Base-by-base conservation (phyloP, 345 rosid species). In the Nephelium lappaceum region DNA sequence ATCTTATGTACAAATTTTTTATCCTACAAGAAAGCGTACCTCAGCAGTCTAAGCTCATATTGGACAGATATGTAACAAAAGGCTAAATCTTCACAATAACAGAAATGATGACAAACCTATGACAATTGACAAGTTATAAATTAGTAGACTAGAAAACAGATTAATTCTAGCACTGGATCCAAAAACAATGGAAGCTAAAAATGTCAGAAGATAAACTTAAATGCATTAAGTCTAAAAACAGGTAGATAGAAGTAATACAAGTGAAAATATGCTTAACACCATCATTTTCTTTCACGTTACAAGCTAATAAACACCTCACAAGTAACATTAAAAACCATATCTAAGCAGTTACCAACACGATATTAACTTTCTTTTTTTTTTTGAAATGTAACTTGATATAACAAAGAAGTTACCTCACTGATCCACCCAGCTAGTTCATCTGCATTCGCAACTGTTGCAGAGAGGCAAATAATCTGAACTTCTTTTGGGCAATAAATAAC, bases 361-460 rank as follows among this genome's bases (percentile, higher is more conserved):
- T 58, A 67, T 65, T 25, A 19, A 79, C 21, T n/a, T 31, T 31
- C 3, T 31, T 31, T 31, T 31, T 31, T 31, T 31, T 31, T 27
- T 27, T 27, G 1, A n/a, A n/a, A n/a, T 31, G 36, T 31, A 45
- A 45, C 12, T 45, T 7, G 51, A 39, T 39, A 64, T 25, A 11
- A 69, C 51, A 39, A 47, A 79, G 18, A 62, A 38, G 69, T 78
- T 87, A 95, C 99, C 98, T 95, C 93, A 60, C 87, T 84, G 80
- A 95, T 95, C 99, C 98, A 95, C 53, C 99, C 99, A 85, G 93
- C 93, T 74, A 95, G 85, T 86, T 95, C 99, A 78, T 95, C 95
- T 15, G 99, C 89, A 78, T 95, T 95, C 77, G 96, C 97, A 77
- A 92, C 95, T 5, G 99, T 95, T n/a, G 98, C 99, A 75, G 98